phyloP scores from a whole-genome alignment of 768 basidiomycete genomes.

The Tulasnella sp. region DNA sequence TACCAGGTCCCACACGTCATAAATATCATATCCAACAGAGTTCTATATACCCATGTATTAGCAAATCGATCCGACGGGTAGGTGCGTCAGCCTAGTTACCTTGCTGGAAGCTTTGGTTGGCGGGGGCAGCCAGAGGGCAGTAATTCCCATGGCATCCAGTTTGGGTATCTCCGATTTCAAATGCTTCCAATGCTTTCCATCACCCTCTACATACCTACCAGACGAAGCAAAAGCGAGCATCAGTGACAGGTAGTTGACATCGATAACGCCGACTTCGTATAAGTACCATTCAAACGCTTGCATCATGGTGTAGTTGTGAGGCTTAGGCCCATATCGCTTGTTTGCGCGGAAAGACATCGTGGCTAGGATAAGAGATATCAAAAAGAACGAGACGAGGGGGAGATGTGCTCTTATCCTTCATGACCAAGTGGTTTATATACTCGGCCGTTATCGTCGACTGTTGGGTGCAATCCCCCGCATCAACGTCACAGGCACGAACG shows the following conservation, averaged over 20 bases:
- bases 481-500: not conserved
- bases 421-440: not conserved
- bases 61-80: not conserved
- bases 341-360: slow-evolving; percentile 10
- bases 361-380: not conserved
- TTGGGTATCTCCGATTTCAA: slow-evolving; percentile 56
- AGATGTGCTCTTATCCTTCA: not conserved
- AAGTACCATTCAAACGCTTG: slow-evolving; percentile 21
- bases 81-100: slow-evolving; percentile 31
- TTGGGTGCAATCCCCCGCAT: not conserved
- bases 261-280: not conserved
- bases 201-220: slow-evolving; percentile 20
- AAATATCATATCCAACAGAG: slow-evolving; percentile 20
- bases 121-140: slow-evolving; percentile 77
- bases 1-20: slow-evolving; percentile 25
- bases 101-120: slow-evolving; percentile 65
- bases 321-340: not conserved
- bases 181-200: slow-evolving; percentile 49
- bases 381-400: not conserved
- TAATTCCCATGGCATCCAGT: slow-evolving; percentile 61
- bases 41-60: not conserved
- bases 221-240: not conserved
- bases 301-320: slow-evolving; percentile 14
- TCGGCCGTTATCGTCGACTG: not conserved
- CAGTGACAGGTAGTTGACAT: not conserved